Base-by-base conservation (phyloP, 768 basidiomycete species). In the Cubamyces sp. region DNA sequence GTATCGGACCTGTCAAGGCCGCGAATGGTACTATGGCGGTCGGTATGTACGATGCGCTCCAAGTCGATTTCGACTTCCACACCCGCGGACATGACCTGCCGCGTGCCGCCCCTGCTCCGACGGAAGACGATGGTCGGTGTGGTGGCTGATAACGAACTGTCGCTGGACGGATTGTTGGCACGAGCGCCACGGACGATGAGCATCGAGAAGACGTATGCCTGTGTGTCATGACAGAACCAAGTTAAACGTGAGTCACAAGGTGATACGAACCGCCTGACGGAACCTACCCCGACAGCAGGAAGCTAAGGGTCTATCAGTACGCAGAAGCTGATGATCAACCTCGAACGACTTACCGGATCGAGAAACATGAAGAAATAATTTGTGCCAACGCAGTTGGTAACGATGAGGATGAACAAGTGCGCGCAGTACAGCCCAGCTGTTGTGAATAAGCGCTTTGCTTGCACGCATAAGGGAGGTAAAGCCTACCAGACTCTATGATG, bases 371-470 rank as follows among this genome's bases (percentile, higher is more conserved):
- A 60, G 41, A 60, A 60, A 11, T 30, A 40, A 15, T 51, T 51
- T 7, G 50, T 51, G 23, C 58, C 58, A 25, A 37, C 28, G 41
- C 9, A 28, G 50, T 52, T 53, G 28, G 50, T 60, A 15, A 60
- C 50, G 30, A 61, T 61, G 53, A 61, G 60, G 16, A 48, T 41
- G 47, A 61, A 43, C 0, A 61, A 37, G 40, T 54, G 53, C 3
- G 60, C 60, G 46, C 53, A 54, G 46, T 61, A 61, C 18, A 54
- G 47, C 26, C 53, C 52, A 5, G 60, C 60, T 61, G 34, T 19
- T 2, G 19, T n/a, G 9, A 11, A 11, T 34, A 9, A 34, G 34
- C 21, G 19, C 34, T 34, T 34, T 34, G 4, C 34, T 34, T 34
- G 34, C 1, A 34, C 34, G 9, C 4, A 5, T 11, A 11, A 34